Evolutionary conservation across 768 basidiomycete species (phyloP), one percentile per base, ranked within the genome.

Genomic region (Lactifluus subvellereus): DNA sequence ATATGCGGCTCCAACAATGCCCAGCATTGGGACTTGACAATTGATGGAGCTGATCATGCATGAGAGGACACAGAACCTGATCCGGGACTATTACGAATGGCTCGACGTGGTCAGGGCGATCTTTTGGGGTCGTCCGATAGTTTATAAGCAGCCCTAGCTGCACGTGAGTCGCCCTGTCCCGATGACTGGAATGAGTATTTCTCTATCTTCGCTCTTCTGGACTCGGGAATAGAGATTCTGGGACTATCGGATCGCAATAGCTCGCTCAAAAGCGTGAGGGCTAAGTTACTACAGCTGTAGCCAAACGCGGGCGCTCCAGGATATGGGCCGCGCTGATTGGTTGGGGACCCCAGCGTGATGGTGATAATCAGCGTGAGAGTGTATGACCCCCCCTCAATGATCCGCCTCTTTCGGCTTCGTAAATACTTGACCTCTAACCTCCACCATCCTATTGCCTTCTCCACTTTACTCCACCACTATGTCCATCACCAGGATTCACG

Each of bases 401-500:
- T 67, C 65, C 59, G 67, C 69, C 65, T 57, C 64, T 47, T 45
- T 59, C 54, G 54, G 65, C 55, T 5, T 50, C 58, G 61, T 60
- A 62, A 63, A 60, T 66, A 64, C 68, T 58, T 61, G 27, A 62
- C 61, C 53, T 55, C 61, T 43, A 20, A 16, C 42, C 14, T 30
- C 48, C 11, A 38, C 38, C 32, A 27, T 53, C 50, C 38, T 8
- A 10, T 55, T 64, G 22, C 32, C 43, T 5, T 33, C 60, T 32
- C 27, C 53, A 57, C 40, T 57, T 60, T 66, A 65, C 42, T 54
- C 66, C 71, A 71, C 74, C 74, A 78, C 73, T 79, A 96, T 97
- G 94, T 92, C 94, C 72, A 84, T 96, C 80, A 86, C 86, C 61
- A 94, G 94, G 80, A 78, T 97, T 72, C 82, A 87, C 79, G 94